Evolutionary conservation across 2,329 filamentous ascomycete species (phyloP).

Genomic region (Trichoderma koningiopsis): DNA sequence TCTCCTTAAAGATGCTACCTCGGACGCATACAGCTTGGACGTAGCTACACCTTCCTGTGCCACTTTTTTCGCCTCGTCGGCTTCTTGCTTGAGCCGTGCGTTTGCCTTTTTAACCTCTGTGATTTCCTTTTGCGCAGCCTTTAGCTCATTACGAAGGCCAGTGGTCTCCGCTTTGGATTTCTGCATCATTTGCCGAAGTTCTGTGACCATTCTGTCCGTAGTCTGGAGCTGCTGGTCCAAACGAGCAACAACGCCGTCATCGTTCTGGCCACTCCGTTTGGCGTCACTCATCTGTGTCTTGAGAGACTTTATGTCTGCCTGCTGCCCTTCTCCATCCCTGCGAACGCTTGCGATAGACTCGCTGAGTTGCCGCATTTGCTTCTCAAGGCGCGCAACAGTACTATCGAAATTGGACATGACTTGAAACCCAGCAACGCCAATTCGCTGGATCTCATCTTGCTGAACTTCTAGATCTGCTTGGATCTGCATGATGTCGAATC

Average conservation of each 20-base stretch:
- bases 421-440: constrained; percentile 43
- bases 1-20: constrained; percentile 37
- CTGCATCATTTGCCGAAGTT: constrained; percentile 29
- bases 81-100: constrained; percentile 31
- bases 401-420: constrained; percentile 43
- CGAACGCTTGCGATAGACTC: constrained; percentile 35
- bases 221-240: constrained; percentile 34
- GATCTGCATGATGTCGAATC: constrained; percentile 35
- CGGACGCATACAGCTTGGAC: constrained; percentile 35
- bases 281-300: constrained; percentile 33
- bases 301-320: constrained; percentile 35
- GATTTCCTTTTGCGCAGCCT: constrained; percentile 32
- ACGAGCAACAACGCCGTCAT: constrained; percentile 25
- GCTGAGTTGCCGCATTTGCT: constrained; percentile 39
- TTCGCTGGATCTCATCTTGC: constrained; percentile 40
- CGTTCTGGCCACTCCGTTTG: constrained; percentile 25
- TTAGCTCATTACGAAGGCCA: constrained; percentile 32
- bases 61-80: constrained; percentile 32
- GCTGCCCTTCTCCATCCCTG: constrained; percentile 30
- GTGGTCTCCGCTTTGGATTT: constrained; percentile 28
- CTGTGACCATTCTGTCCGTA: constrained; percentile 29
- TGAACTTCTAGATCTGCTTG: constrained; percentile 40
- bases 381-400: constrained; percentile 40
- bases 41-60: constrained; percentile 33
- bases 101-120: constrained; percentile 31